Percentiles rank a stretch among this genome's conserved stretches.
These are phyloP conservation scores for Hypoxylon fragiforme DNA, from an alignment of 495 filamentous ascomycete genomes.

Conservation along the genomic window DNA sequence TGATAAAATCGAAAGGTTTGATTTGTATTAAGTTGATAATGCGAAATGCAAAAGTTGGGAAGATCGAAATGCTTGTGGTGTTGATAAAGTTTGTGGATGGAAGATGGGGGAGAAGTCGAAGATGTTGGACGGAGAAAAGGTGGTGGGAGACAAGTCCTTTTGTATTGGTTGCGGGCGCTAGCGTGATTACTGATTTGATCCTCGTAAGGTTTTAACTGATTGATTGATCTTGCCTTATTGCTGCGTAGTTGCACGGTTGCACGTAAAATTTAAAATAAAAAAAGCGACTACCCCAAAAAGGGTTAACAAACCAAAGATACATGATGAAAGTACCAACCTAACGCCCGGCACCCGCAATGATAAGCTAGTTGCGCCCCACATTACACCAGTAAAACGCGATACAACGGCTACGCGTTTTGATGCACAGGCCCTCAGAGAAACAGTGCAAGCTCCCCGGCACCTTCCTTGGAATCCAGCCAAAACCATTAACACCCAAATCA, in stretches of 20 bases:
- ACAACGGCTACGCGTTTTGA: slow-evolving; percentile 24
- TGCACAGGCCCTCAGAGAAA: slow-evolving; percentile 6
- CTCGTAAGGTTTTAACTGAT: slow-evolving; percentile 45
- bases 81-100: slow-evolving; percentile 41
- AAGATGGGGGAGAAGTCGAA: slow-evolving; percentile 48
- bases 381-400: slow-evolving; percentile 26
- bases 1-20: slow-evolving; percentile 3
- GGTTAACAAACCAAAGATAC: slow-evolving; percentile 3
- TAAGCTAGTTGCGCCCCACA: slow-evolving; percentile 18
- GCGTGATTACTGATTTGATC: slow-evolving; percentile 52
- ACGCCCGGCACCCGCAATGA: too few species aligned
- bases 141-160: slow-evolving; percentile 53
- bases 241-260: slow-evolving; percentile 23
- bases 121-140: slow-evolving; percentile 49
- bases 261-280: slow-evolving; percentile 25
- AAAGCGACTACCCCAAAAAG: slow-evolving; percentile 5
- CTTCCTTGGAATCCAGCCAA: too few species aligned
- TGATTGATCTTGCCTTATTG: slow-evolving; percentile 40
- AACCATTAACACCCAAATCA: too few species aligned
- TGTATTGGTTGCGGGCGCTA: slow-evolving; percentile 55
- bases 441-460: slow-evolving; percentile 8
- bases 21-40: slow-evolving; percentile 28
- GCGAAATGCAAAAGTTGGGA: slow-evolving; percentile 37
- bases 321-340: too few species aligned
- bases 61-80: slow-evolving; percentile 16